Percentiles rank a stretch among this genome's conserved stretches.
Evolutionary conservation across 208 protist species (phyloP).

Genomic region (Trypanosoma platydactyli): DNA sequence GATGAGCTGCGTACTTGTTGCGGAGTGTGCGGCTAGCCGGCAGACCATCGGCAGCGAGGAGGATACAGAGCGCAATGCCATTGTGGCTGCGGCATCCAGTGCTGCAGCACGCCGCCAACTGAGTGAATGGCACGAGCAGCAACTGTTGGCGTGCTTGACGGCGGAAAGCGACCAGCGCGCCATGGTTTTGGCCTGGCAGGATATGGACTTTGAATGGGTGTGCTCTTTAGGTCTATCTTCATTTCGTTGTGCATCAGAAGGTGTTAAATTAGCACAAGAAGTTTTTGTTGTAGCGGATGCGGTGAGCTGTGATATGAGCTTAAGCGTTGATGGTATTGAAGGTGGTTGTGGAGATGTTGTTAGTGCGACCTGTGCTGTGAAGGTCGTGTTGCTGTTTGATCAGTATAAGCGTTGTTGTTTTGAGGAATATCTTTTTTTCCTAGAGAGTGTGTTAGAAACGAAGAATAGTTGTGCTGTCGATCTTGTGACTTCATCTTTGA

Average conservation of each 20-base stretch:
- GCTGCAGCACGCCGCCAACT: constrained; percentile 10
- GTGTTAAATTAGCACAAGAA: background rate
- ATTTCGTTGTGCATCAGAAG: background rate
- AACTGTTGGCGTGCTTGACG: constrained; percentile 11
- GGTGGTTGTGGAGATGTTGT: background rate
- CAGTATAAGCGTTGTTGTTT: constrained; percentile 14
- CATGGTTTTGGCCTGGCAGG: constrained; percentile 15
- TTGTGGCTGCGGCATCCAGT: background rate
- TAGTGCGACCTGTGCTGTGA: background rate
- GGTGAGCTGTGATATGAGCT: background rate
- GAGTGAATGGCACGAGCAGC: constrained; percentile 18
- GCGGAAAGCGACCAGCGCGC: constrained; percentile 18
- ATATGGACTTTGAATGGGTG: background rate
- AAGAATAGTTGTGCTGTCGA: background rate
- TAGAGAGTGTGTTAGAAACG: background rate
- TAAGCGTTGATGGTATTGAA: background rate
- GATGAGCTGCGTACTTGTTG: constrained; percentile 2
- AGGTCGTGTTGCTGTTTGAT: constrained; percentile 8
- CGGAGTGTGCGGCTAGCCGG: background rate
- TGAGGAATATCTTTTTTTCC: constrained; percentile 17
- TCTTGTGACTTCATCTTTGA: background rate
- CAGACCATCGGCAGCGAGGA: constrained; percentile 10
- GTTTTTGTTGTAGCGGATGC: background rate
- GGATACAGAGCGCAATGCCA: background rate
- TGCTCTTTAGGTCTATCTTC: background rate